Evolutionary conservation across 2,329 filamentous ascomycete genomes (phyloP).

Genomic region (Alternaria atra): DNA sequence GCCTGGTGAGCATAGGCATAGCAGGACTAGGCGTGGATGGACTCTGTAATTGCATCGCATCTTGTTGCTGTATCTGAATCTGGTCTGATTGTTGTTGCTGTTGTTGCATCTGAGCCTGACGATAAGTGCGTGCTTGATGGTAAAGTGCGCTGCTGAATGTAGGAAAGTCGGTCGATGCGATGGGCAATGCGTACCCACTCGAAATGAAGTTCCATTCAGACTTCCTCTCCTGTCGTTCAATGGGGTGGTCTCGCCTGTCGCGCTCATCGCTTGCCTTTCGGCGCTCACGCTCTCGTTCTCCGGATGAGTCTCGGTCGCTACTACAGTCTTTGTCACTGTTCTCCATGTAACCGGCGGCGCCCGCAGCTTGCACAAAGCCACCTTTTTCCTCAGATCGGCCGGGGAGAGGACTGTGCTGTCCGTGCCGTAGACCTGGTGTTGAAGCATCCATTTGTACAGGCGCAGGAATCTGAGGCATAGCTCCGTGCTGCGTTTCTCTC

Average conservation of each 20-base stretch:
- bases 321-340: slow-evolving; percentile 42
- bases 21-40: background rate
- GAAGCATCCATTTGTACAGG: slow-evolving; percentile 31
- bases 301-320: slow-evolving; percentile 19
- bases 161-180: slow-evolving; percentile 34
- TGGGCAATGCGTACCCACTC: slow-evolving; percentile 46
- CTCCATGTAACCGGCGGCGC: slow-evolving; percentile 42
- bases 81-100: background rate
- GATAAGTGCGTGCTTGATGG: slow-evolving; percentile 42
- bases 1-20: background rate
- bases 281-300: slow-evolving; percentile 54
- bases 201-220: slow-evolving; percentile 42
- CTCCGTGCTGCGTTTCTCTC: too few species aligned
- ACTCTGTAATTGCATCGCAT: background rate
- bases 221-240: slow-evolving; percentile 39
- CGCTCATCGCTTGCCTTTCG: slow-evolving; percentile 43
- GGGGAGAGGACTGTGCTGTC: slow-evolving; percentile 41
- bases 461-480: slow-evolving; percentile 6
- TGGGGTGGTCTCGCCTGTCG: slow-evolving; percentile 32
- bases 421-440: slow-evolving; percentile 31
- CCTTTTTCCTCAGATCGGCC: slow-evolving; percentile 20
- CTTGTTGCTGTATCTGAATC: background rate
- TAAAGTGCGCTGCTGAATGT: slow-evolving; percentile 42
- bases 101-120: background rate
- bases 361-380: slow-evolving; percentile 35